These are phyloP conservation scores for Claviceps sp. DNA, from an alignment of 2,329 filamentous ascomycete species.

Conservation along the genomic window DNA sequence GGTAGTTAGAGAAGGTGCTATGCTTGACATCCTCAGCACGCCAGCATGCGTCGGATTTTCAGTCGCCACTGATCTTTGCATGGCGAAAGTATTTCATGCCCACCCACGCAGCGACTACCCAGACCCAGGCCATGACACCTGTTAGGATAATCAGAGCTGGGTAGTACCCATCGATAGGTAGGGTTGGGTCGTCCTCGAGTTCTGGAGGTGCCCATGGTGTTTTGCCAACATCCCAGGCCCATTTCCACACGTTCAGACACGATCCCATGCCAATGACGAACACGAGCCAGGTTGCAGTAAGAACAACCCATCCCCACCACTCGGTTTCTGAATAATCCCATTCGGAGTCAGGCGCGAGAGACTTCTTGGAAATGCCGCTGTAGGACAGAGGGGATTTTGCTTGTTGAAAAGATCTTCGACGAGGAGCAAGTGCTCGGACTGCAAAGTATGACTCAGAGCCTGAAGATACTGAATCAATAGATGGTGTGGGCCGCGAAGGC, in stretches of 20 bases:
- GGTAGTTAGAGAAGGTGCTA: background rate
- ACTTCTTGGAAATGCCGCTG: slow-evolving; percentile 35
- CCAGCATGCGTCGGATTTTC: slow-evolving; percentile 7
- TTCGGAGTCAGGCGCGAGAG: slow-evolving; percentile 38
- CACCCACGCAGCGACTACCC: slow-evolving; percentile 94
- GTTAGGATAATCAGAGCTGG: slow-evolving; percentile 87
- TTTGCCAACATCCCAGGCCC: slow-evolving; percentile 97
- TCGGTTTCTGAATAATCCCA: slow-evolving; percentile 94
- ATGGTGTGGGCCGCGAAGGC: slow-evolving; percentile 29
- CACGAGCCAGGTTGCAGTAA: slow-evolving; percentile 84
- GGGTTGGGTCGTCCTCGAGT: slow-evolving; percentile 82
- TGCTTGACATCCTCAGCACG: background rate
- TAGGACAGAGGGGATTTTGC: slow-evolving; percentile 49
- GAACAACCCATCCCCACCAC: slow-evolving; percentile 94
- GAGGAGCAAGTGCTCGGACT: slow-evolving; percentile 25
- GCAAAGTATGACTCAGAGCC: slow-evolving; percentile 52
- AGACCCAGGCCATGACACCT: slow-evolving; percentile 95
- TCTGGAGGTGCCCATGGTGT: slow-evolving; percentile 93
- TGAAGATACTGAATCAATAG: slow-evolving; percentile 34
- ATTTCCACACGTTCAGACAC: slow-evolving; percentile 89
- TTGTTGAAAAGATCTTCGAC: slow-evolving; percentile 35
- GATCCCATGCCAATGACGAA: slow-evolving; percentile 96
- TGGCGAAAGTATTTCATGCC: slow-evolving; percentile 99
- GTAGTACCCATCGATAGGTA: slow-evolving; percentile 96
- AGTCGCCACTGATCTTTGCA: slow-evolving; percentile 70